Conservation (phyloP, 129 eudicot genomes). For the Mikania micrantha region DNA sequence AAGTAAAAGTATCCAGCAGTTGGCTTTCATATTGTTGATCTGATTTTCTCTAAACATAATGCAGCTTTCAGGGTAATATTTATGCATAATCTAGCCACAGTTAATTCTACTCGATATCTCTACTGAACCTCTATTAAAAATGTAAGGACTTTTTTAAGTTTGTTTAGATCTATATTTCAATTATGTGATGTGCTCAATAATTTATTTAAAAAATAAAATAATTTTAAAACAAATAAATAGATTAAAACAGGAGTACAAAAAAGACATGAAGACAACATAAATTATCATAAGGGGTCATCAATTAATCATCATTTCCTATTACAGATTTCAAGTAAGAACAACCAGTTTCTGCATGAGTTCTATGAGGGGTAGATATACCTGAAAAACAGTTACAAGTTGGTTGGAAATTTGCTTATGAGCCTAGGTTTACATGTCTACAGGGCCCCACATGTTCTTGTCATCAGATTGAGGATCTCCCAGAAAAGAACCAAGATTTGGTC, state of each 20-base stretch:
- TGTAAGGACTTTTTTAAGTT: too few species aligned
- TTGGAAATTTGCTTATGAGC: not conserved
- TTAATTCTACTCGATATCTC: not conserved
- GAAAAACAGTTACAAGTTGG: constrained; percentile 13
- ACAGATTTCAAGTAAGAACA: constrained; percentile 16
- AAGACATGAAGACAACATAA: not conserved
- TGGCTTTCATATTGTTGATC: too few species aligned
- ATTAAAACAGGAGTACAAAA: not conserved
- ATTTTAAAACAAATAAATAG: not conserved
- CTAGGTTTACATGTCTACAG: constrained; percentile 18
- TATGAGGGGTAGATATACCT: not conserved
- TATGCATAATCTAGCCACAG: not conserved
- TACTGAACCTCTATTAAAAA: not conserved
- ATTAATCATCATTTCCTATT: constrained; percentile 1
- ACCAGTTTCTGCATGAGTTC: constrained; percentile 8
- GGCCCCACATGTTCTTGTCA: constrained; percentile 50
- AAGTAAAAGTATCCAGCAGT: too few species aligned
- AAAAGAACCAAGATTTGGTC: constrained; percentile 42
- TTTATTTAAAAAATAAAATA: too few species aligned
- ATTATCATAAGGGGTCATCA: not conserved
- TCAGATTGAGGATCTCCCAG: constrained; percentile 52
- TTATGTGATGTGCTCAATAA: too few species aligned
- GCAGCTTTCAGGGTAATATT: not conserved
- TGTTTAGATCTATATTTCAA: too few species aligned
- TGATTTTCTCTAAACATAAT: not conserved